A percentile compares a stretch with the other conserved stretches of the same genome.
phyloP scores from a whole-genome alignment of 768 basidiomycete genomes.

The Pulveroboletus sp. region DNA sequence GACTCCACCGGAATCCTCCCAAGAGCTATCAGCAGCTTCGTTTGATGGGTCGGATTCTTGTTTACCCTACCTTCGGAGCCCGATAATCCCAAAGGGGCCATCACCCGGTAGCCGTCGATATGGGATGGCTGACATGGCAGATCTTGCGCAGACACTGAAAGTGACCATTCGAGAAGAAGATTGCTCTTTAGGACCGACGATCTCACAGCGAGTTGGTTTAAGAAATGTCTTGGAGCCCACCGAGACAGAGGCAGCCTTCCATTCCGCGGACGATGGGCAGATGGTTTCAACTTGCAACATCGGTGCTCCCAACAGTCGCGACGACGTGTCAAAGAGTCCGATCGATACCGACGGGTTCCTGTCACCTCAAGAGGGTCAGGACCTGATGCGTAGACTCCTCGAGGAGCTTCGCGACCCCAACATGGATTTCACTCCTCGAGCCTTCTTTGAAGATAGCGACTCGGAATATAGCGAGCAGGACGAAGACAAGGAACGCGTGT shows the following conservation, averaged over 20 bases:
- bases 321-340: not conserved
- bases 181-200: not conserved
- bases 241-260: not conserved
- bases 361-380: not conserved
- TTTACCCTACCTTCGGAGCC: no score
- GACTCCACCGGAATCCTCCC: not conserved
- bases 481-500: not conserved
- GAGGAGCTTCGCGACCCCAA: constrained; percentile 13
- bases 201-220: not conserved
- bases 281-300: not conserved
- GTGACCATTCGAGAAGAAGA: not conserved
- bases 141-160: not conserved
- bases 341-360: not conserved
- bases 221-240: not conserved
- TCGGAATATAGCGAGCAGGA: not conserved
- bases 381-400: constrained; percentile 15
- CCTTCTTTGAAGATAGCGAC: constrained; percentile 4
- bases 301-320: not conserved
- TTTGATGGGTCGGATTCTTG: no score
- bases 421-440: constrained; percentile 4
- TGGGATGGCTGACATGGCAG: constrained; percentile 11
- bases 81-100: no score
- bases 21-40: no score
- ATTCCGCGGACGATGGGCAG: not conserved
- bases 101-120: constrained; percentile 4